Percentiles rank a stretch among this genome's conserved stretches.
Evolutionary conservation across 2,329 filamentous ascomycete species (phyloP).

Genomic region (Cryphonectria carpinicola): DNA sequence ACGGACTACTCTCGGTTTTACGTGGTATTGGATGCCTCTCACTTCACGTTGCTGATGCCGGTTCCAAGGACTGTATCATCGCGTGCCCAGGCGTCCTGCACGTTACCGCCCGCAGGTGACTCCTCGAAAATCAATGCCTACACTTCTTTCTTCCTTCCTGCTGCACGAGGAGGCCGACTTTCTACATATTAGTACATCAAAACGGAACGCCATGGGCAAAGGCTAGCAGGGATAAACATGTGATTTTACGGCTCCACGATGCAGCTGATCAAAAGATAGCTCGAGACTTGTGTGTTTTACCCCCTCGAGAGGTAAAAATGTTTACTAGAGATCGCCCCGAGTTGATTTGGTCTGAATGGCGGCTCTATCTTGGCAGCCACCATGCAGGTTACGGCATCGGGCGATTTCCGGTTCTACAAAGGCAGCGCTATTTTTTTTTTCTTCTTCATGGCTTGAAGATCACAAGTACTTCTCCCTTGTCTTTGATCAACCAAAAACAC

Average conservation of each 20-base stretch:
- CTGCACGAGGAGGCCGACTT: background rate
- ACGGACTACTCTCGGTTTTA: too few species aligned
- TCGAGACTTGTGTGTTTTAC: background rate
- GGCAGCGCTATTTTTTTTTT: background rate
- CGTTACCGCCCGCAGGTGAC: background rate
- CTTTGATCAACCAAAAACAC: background rate
- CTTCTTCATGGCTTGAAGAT: background rate
- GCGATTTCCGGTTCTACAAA: background rate
- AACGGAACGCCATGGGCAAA: background rate
- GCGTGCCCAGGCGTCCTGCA: too few species aligned
- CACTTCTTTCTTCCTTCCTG: background rate
- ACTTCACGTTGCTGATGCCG: too few species aligned
- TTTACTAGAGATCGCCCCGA: background rate
- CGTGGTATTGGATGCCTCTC: too few species aligned
- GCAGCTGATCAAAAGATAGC: background rate
- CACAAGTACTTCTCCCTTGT: background rate
- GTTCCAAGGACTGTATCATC: too few species aligned
- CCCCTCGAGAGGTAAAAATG: background rate
- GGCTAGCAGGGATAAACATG: background rate
- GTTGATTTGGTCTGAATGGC: background rate
- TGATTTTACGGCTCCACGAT: background rate
- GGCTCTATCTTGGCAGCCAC: background rate
- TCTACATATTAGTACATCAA: too few species aligned
- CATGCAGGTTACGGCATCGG: constrained; percentile 5
- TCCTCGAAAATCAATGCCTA: background rate